These are phyloP conservation scores for Pythium sp. DNA, from an alignment of 352 stramenopile genomes.

Conservation along the genomic window DNA sequence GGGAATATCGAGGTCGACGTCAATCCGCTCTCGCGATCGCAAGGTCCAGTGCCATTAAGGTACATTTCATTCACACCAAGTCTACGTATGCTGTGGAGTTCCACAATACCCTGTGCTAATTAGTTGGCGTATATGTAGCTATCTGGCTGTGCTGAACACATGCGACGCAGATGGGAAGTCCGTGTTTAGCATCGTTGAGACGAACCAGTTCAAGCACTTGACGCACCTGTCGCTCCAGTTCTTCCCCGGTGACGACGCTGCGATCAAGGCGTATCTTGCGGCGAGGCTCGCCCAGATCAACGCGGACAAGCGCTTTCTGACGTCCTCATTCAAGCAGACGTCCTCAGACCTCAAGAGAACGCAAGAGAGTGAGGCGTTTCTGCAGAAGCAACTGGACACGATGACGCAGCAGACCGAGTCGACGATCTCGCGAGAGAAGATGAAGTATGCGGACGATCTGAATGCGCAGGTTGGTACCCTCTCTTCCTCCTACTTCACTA, in stretches of 20 bases:
- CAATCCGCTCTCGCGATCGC: slow-evolving; percentile 41
- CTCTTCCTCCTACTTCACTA: neutral
- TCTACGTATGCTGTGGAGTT: neutral
- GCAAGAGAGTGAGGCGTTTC: slow-evolving; percentile 34
- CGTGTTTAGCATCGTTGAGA: slow-evolving; percentile 92
- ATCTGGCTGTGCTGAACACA: slow-evolving; percentile 82
- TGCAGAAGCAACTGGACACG: slow-evolving; percentile 55
- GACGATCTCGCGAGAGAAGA: slow-evolving; percentile 58
- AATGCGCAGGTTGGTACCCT: slow-evolving; percentile 34
- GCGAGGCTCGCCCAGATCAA: slow-evolving; percentile 83
- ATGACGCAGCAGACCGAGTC: slow-evolving; percentile 54
- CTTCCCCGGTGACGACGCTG: slow-evolving; percentile 77
- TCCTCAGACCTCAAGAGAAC: slow-evolving; percentile 38
- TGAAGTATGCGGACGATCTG: slow-evolving; percentile 66
- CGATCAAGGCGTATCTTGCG: slow-evolving; percentile 91
- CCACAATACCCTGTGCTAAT: neutral
- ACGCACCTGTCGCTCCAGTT: slow-evolving; percentile 92
- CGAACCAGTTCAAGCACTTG: slow-evolving; percentile 94
- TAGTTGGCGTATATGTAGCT: slow-evolving; percentile 30
- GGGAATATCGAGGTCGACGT: slow-evolving; percentile 10
- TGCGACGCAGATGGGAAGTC: slow-evolving; percentile 55
- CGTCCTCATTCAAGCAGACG: slow-evolving; percentile 41
- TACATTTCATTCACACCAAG: slow-evolving; percentile 3
- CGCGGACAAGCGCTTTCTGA: slow-evolving; percentile 40
- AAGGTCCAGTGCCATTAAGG: slow-evolving; percentile 75